phyloP scores from a whole-genome alignment of 768 basidiomycete genomes.

The Hygrocybe coccinea region DNA sequence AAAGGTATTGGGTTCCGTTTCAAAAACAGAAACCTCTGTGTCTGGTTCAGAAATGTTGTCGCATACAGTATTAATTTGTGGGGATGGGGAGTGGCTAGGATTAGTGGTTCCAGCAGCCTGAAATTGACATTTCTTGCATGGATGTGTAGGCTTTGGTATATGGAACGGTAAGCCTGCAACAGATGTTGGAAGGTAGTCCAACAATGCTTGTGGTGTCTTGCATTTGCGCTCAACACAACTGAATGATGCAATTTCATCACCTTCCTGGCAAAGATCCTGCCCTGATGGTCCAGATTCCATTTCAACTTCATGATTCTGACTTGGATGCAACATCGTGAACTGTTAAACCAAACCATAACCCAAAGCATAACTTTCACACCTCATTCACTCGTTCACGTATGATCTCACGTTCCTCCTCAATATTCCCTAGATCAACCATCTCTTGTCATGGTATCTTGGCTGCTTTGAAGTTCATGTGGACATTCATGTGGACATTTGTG shows the following conservation, averaged over 20 bases:
- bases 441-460: too few species aligned
- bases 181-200: background rate
- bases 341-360: background rate
- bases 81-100: too few species aligned
- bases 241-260: too few species aligned
- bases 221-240: too few species aligned
- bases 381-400: background rate
- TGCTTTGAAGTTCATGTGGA: too few species aligned
- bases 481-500: too few species aligned
- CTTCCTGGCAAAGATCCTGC: background rate
- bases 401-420: too few species aligned
- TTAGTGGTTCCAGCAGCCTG: too few species aligned
- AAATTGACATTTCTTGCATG: too few species aligned
- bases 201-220: too few species aligned
- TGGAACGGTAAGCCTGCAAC: background rate
- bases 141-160: background rate
- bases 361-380: background rate
- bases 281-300: background rate
- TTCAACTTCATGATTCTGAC: background rate
- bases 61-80: too few species aligned
- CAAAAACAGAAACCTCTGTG: background rate
- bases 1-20: slow-evolving; percentile 16
- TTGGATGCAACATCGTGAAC: background rate
- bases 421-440: too few species aligned
- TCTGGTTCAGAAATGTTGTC: background rate